Conservation (phyloP, 2,329 filamentous ascomycete species). For the Mycosphaerella sp. region DNA sequence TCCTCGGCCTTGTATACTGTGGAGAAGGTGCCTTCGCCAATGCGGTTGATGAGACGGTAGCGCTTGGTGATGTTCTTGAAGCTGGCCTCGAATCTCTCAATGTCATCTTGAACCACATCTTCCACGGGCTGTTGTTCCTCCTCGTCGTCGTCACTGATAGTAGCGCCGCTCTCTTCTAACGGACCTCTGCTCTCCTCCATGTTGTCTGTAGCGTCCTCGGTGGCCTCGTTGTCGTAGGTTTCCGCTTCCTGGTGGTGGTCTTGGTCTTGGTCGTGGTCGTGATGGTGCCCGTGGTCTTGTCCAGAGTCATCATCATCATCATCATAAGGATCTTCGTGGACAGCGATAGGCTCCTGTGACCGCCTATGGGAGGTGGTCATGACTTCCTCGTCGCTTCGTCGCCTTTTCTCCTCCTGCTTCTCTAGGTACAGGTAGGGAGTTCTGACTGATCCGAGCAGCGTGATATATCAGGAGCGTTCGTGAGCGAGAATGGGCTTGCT, state of each 20-base stretch:
- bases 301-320: too few species aligned
- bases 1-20: constrained; percentile 99
- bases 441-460: neutral
- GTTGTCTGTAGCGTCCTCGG: constrained; percentile 36
- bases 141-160: constrained; percentile 39
- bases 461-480: neutral
- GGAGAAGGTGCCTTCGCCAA: constrained; percentile 97
- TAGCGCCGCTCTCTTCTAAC: constrained; percentile 46
- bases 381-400: constrained; percentile 16
- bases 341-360: constrained; percentile 18
- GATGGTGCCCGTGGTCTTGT: neutral
- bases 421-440: neutral
- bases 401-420: neutral
- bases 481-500: too few species aligned
- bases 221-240: constrained; percentile 21
- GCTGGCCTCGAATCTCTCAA: constrained; percentile 71
- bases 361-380: constrained; percentile 22
- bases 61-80: constrained; percentile 78
- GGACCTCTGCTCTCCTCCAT: constrained; percentile 46
- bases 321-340: constrained; percentile 13
- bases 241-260: constrained; percentile 10
- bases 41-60: constrained; percentile 90
- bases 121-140: constrained; percentile 55
- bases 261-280: constrained; percentile 3
- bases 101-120: constrained; percentile 69